Conservation (phyloP, 495 filamentous ascomycete species). For the Cryomyces minteri region DNA sequence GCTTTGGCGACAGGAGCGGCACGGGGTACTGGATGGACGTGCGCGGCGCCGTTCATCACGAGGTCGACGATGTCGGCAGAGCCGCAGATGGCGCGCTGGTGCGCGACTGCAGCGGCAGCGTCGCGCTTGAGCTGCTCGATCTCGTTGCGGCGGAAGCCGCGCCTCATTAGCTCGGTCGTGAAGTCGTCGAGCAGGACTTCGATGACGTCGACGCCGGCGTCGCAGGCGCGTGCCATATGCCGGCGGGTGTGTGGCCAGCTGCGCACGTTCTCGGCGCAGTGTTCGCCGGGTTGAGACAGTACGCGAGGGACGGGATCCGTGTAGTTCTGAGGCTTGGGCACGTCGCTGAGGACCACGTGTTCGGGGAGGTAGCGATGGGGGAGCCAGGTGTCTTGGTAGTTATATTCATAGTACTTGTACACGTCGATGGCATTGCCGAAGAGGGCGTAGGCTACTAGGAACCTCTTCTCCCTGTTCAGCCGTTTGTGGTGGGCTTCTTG, state of each 20-base stretch:
- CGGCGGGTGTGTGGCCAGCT: background rate
- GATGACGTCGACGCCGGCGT: slow-evolving; percentile 5
- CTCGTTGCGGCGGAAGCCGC: background rate
- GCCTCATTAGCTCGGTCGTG: background rate
- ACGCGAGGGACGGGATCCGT: background rate
- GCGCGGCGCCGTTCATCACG: too few species aligned
- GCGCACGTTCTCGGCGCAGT: background rate
- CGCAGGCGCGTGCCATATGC: background rate
- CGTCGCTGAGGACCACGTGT: slow-evolving; percentile 5
- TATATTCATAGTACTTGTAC: slow-evolving; percentile 7
- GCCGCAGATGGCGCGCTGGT: background rate
- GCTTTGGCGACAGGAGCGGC: too few species aligned
- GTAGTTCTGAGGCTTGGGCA: slow-evolving; percentile 3
- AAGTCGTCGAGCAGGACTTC: slow-evolving; percentile 6
- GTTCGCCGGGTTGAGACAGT: background rate
- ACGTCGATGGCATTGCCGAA: slow-evolving; percentile 9
- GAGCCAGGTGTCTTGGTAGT: slow-evolving; percentile 7
- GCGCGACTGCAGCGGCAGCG: background rate
- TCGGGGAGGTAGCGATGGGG: slow-evolving; percentile 11
- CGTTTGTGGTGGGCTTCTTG: background rate
- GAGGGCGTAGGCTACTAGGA: slow-evolving; percentile 3
- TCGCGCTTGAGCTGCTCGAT: background rate
- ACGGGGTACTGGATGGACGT: too few species aligned
- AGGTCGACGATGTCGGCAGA: slow-evolving; percentile 3
- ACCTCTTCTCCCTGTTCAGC: background rate